A percentile compares a stretch with the other conserved stretches of the same genome.
Evolutionary conservation across 140 eudicot genomes (phyloP).

Genomic region (Stevia rebaudiana): DNA sequence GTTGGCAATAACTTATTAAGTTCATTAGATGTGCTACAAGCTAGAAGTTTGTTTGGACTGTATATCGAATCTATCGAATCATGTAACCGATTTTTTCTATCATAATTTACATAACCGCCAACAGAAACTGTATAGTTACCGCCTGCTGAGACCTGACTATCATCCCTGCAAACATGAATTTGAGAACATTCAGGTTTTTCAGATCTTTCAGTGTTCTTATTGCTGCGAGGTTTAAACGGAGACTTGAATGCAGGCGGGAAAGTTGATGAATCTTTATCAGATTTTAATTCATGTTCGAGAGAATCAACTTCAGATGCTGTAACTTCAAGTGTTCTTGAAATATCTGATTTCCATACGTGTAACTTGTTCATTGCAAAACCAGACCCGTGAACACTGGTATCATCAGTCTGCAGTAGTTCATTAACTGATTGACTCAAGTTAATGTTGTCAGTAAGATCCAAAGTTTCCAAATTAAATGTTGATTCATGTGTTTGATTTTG

Average conservation of each 20-base stretch:
- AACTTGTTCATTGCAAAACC: constrained; percentile 64
- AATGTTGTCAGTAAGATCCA: constrained; percentile 37
- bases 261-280: constrained; percentile 21
- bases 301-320: constrained; percentile 83
- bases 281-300: constrained; percentile 75
- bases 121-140: neutral
- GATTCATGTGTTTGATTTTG: constrained; percentile 30
- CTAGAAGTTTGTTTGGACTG: constrained; percentile 49
- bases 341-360: constrained; percentile 55
- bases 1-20: constrained; percentile 54
- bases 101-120: constrained; percentile 5
- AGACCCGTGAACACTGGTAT: constrained; percentile 32
- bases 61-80: constrained; percentile 31
- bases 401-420: constrained; percentile 49
- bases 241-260: constrained; percentile 36
- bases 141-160: constrained; percentile 10
- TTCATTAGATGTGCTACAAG: constrained; percentile 42
- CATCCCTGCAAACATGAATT: constrained; percentile 13
- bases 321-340: constrained; percentile 55
- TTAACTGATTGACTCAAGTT: constrained; percentile 41
- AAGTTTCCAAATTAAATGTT: constrained; percentile 46
- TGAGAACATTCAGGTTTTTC: constrained; percentile 24
- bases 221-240: constrained; percentile 18
- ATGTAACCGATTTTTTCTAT: constrained; percentile 15
- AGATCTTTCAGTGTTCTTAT: constrained; percentile 31